Evolutionary conservation across 305 asterid genomes (phyloP), one percentile per base, ranked within the genome.

Genomic region (Plantago lanceolata): DNA sequence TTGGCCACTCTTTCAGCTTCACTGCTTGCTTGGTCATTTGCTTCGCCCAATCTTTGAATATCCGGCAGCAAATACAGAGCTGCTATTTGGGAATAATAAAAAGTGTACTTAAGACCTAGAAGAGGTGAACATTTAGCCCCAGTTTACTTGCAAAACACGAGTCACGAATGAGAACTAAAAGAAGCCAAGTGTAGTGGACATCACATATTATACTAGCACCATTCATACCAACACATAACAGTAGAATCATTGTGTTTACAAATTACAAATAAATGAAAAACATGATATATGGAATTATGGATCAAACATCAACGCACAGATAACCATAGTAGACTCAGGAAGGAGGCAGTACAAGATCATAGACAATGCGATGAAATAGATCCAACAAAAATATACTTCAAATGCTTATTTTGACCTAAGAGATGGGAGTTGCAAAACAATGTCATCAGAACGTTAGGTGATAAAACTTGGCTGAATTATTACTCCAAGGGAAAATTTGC

Each of bases 31-130:
- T 58, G 61, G 68, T 67, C 74, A 66, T 43, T 68, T 67, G 26
- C 62, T 45, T 53, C 67, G 44, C 37, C 21, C 68, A 73, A 66
- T 65, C 67, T 59, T 64, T 19, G 64, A 59, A 56, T 48, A 61
- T 65, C 72, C 26, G 70, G 71, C 68, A 79, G 70, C 75, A 69
- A 69, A 69, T 69, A 56, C 64, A 67, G 57, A 71, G 74, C 64
- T 62, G 65, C 73, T 66, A 37, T 53, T 55, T 55, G 44, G 70
- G 51, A 59, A 65, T 69, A 75, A 65, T 66, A 62, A 62, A 54
- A 57, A 15, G 59, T 57, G 68, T 66, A 57, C 54, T 71, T 57
- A 63, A 66, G 70, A 57, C 63, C 64, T 31, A 33, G 20, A 59
- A 68, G 63, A 56, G 48, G 72, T 45, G 52, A 59, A 68, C 44